Percentiles rank a stretch among this genome's conserved stretches.
Conservation (phyloP, 2,329 filamentous ascomycete species). For the Trichothecium sympodiale region DNA sequence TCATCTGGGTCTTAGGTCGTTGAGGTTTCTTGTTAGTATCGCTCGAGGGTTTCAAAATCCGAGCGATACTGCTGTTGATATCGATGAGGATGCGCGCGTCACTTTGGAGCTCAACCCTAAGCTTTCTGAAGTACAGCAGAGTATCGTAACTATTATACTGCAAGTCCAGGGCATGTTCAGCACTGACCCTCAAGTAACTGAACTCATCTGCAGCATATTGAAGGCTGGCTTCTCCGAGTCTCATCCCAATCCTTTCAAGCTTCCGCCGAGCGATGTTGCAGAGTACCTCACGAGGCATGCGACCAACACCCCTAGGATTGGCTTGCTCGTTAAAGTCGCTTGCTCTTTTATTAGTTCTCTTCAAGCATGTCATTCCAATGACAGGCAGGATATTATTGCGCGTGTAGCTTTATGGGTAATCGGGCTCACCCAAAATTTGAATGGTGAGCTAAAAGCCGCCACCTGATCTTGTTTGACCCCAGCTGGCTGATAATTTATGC, state of each 20-base stretch:
- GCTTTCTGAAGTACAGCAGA: slow-evolving; percentile 27
- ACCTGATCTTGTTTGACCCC: neutral
- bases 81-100: slow-evolving; percentile 38
- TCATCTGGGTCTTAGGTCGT: slow-evolving; percentile 40
- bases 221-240: slow-evolving; percentile 66
- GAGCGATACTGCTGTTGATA: slow-evolving; percentile 54
- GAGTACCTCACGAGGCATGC: slow-evolving; percentile 52
- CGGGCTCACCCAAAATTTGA: slow-evolving; percentile 49
- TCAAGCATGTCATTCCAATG: slow-evolving; percentile 26
- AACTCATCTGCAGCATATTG: slow-evolving; percentile 60
- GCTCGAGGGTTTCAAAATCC: slow-evolving; percentile 62
- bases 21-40: slow-evolving; percentile 59
- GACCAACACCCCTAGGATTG: slow-evolving; percentile 53
- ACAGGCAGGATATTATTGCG: slow-evolving; percentile 36
- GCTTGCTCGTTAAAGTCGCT: slow-evolving; percentile 59
- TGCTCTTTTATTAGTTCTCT: slow-evolving; percentile 58
- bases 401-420: slow-evolving; percentile 51
- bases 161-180: slow-evolving; percentile 42
- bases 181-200: slow-evolving; percentile 54
- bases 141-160: slow-evolving; percentile 34
- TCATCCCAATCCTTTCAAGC: slow-evolving; percentile 65
- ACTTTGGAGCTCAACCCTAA: slow-evolving; percentile 6
- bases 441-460: slow-evolving; percentile 32
- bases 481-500: slow-evolving; percentile 12
- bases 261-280: slow-evolving; percentile 54